phyloP scores from a whole-genome alignment of 2,329 filamentous ascomycete genomes.

The Colletotrichum abscissum region DNA sequence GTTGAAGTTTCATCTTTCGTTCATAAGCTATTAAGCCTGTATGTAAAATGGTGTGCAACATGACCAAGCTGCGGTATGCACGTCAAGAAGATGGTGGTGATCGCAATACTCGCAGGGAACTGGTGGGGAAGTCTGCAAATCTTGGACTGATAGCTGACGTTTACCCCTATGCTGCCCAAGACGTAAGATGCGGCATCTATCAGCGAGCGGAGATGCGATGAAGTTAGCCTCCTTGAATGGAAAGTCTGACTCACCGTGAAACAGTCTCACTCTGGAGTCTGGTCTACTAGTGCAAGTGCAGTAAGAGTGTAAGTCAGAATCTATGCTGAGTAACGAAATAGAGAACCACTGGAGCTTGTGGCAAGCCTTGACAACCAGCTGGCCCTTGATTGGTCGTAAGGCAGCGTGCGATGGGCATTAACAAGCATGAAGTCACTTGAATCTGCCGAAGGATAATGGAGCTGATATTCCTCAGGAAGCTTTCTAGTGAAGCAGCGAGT shows the following conservation, averaged over 20 bases:
- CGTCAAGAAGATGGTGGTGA: not conserved
- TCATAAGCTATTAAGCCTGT: not conserved
- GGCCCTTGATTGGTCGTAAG: not conserved
- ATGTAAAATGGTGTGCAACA: not conserved
- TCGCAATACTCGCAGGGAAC: not conserved
- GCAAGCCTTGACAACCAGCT: not conserved
- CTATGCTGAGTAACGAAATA: not conserved
- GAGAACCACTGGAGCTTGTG: not conserved
- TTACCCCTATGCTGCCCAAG: not conserved
- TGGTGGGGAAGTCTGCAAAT: not conserved
- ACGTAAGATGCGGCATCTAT: not conserved
- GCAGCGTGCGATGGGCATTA: not conserved
- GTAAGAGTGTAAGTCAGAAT: not conserved
- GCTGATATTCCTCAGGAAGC: not conserved
- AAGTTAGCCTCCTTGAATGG: not conserved
- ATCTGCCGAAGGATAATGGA: not conserved
- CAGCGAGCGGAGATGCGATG: not conserved
- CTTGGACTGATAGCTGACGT: not conserved
- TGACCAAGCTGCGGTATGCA: not conserved
- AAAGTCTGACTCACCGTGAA: not conserved
- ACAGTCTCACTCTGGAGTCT: no score
- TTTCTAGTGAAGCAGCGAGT: not conserved
- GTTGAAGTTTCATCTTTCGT: not conserved
- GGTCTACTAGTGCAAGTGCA: not conserved
- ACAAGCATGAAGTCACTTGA: not conserved